Base-by-base conservation (phyloP, 164 flowering plant genomes). In the Echeveria elegans region DNA sequence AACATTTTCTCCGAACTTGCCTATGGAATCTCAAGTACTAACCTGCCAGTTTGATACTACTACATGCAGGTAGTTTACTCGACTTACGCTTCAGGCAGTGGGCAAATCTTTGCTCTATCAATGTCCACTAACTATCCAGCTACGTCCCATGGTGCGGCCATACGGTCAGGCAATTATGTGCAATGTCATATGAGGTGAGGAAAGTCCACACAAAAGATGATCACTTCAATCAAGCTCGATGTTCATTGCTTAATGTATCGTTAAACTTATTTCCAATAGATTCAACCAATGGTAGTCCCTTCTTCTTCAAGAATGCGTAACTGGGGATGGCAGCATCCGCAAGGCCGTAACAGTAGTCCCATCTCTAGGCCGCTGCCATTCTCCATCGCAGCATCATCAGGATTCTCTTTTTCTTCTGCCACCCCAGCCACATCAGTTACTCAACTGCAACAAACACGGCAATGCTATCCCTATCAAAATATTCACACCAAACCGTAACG, bases 321-420 rank as follows among this genome's bases (percentile, higher is more conserved):
- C 65, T 63, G 65, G 65, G 41, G 24, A 34, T 63, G 65, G 65
- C 26, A 63, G 41, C 23, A 32, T 34, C 26, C 38, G 19, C 24
- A 34, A 63, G 65, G 65, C 8, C 43, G 12, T 38, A 1, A 16
- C 23, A n/a, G 65, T n/a, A 30, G 38, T 7, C 12, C 23, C 21
- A 19, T 21, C 56, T 19, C 56, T 6, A 21, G 24, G 15, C 48
- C 48, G 30, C 59, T 15, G 59, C 59, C 59, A 24, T 63, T 63
- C 65, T 34, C 65, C 41, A 34, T 0, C 3, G 65, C 65, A 63
- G 65, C 65, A 63, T 63, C 65, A 63, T 63, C 65, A 63, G 65
- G 65, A 63, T 63, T 63, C 65, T 63, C 65, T 23, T 63, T 23
- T 10, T 34, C 41, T 63, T 11, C 66, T 18, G 26, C 14, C 16